Evolutionary conservation across 495 filamentous ascomycete genomes (phyloP).

Genomic region (Oidiodendron maius): DNA sequence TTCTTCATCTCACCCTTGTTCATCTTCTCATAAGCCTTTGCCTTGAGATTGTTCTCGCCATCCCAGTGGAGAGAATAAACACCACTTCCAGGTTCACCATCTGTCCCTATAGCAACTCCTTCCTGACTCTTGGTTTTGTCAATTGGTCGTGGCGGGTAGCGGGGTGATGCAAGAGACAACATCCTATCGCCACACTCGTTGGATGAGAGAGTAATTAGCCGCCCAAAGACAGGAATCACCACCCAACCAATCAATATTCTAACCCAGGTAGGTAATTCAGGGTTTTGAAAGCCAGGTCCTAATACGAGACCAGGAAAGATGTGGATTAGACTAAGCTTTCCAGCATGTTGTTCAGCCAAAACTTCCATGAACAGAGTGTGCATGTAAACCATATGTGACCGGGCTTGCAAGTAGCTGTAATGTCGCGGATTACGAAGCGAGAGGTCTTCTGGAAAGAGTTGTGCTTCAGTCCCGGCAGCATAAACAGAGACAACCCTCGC

Average conservation of each 20-base stretch:
- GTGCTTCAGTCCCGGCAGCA: slow-evolving; percentile 2
- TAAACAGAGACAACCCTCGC: slow-evolving; percentile 7
- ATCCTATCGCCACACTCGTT: slow-evolving; percentile 13
- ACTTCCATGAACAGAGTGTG: slow-evolving; percentile 25
- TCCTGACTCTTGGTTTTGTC: neutral
- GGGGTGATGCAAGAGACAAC: slow-evolving; percentile 1
- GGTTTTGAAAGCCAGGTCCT: slow-evolving; percentile 11
- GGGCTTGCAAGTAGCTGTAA: slow-evolving; percentile 21
- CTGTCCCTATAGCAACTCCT: slow-evolving; percentile 5
- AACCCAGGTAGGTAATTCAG: slow-evolving; percentile 1
- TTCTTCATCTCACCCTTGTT: slow-evolving; percentile 3
- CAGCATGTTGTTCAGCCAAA: slow-evolving; percentile 12
- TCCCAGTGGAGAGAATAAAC: slow-evolving; percentile 7
- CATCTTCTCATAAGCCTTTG: neutral
- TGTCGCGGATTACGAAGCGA: slow-evolving; percentile 15
- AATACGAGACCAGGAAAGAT: slow-evolving; percentile 30
- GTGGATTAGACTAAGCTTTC: slow-evolving; percentile 25
- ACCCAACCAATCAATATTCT: neutral
- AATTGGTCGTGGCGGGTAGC: slow-evolving; percentile 2
- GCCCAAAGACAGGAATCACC: too few relatives aligned
- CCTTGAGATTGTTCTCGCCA: neutral
- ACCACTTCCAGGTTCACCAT: slow-evolving; percentile 10
- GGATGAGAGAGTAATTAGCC: neutral
- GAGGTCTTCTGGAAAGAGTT: slow-evolving; percentile 5
- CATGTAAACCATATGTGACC: slow-evolving; percentile 25